Evolutionary conservation across 805 yeast species (phyloP).

Genomic region (Phaffomyces thermotolerans): DNA sequence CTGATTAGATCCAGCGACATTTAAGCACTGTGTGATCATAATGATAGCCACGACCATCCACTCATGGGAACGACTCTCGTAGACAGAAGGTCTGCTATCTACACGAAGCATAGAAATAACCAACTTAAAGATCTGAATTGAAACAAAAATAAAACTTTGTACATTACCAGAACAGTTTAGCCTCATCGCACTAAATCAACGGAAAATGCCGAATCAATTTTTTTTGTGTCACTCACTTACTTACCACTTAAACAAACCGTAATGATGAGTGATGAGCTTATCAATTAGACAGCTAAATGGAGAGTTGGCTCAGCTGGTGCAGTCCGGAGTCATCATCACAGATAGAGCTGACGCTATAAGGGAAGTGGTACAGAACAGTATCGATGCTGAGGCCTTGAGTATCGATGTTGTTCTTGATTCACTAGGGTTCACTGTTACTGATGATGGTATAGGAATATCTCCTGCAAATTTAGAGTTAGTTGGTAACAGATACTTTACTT

Average conservation of each 20-base stretch:
- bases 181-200: no score
- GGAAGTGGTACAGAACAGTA: constrained; percentile 47
- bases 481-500: constrained; percentile 46
- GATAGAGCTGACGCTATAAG: constrained; percentile 36
- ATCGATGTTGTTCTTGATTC: constrained; percentile 31
- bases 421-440: constrained; percentile 35
- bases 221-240: no score
- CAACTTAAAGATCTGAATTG: no score
- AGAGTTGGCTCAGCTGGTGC: constrained; percentile 6
- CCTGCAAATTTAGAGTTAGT: constrained; percentile 39
- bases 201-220: no score
- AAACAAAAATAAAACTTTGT: no score
- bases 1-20: constrained; percentile 36
- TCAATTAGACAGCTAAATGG: constrained; percentile 1
- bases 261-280: neutral
- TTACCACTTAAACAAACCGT: no score
- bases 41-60: constrained; percentile 22
- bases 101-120: constrained; percentile 1
- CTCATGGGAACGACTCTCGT: constrained; percentile 19
- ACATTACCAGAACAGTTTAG: no score
- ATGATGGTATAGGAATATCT: constrained; percentile 67
- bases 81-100: constrained; percentile 13
- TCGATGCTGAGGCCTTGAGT: constrained; percentile 43
- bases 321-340: constrained; percentile 23
- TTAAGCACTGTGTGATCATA: constrained; percentile 31